These are phyloP conservation scores for Pseudogymnoascus sp. DNA, from an alignment of 2,329 filamentous ascomycete species.

Conservation along the genomic window DNA sequence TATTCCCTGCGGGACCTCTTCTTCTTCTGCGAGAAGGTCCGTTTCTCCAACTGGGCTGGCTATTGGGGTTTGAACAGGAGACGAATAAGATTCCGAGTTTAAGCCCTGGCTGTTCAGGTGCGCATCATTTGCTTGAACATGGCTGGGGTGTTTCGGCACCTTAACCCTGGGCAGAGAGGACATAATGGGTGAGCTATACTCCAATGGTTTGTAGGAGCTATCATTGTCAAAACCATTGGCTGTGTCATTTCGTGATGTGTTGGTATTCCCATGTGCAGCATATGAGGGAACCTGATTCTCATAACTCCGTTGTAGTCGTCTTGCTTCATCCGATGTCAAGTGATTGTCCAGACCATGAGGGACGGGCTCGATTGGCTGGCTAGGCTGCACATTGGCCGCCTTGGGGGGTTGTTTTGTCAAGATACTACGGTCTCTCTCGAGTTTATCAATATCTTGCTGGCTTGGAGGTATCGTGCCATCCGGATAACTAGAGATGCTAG, in stretches of 20 bases:
- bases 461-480: slow-evolving; percentile 43
- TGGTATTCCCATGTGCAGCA: slow-evolving; percentile 35
- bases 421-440: slow-evolving; percentile 28
- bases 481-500: slow-evolving; percentile 36
- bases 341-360: slow-evolving; percentile 9
- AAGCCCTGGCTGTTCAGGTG: slow-evolving; percentile 17
- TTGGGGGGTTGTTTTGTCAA: slow-evolving; percentile 29
- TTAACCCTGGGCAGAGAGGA: slow-evolving; percentile 48
- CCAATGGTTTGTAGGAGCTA: slow-evolving; percentile 47
- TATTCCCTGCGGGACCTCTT: slow-evolving; percentile 48
- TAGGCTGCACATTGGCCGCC: slow-evolving; percentile 30
- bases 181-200: slow-evolving; percentile 37
- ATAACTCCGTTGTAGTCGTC: slow-evolving; percentile 38
- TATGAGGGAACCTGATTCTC: slow-evolving; percentile 46
- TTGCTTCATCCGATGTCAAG: slow-evolving; percentile 35
- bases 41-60: neutral
- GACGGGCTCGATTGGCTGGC: slow-evolving; percentile 12
- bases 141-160: slow-evolving; percentile 44
- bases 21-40: slow-evolving; percentile 29
- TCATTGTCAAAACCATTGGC: slow-evolving; percentile 38
- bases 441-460: slow-evolving; percentile 21
- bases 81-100: slow-evolving; percentile 32
- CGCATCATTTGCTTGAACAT: slow-evolving; percentile 19
- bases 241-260: slow-evolving; percentile 13
- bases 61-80: slow-evolving; percentile 11